Conservation (phyloP, 1,284 basidiomycete genomes). For the Ustilago trichophora region DNA sequence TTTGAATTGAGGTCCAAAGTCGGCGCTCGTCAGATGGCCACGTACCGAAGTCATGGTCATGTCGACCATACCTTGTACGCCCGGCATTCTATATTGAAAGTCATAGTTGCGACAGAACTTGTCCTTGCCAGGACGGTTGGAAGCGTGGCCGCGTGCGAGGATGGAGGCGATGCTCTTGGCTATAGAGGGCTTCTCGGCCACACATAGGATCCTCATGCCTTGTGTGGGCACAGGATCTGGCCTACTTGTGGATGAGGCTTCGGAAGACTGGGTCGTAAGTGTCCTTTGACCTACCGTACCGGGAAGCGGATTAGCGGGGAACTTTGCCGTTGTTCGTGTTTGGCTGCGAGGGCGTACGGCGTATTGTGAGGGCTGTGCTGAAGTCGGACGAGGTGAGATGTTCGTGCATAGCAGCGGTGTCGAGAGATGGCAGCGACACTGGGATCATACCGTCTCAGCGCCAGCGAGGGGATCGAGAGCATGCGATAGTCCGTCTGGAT, state of each 20-base stretch:
- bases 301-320: too few species aligned
- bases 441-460: not conserved
- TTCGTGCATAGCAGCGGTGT: slow-evolving; percentile 3
- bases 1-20: slow-evolving; percentile 78
- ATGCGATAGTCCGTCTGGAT: too few species aligned
- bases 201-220: slow-evolving; percentile 74
- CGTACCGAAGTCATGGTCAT: slow-evolving; percentile 91
- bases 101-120: slow-evolving; percentile 91
- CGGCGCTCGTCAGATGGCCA: slow-evolving; percentile 83
- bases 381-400: not conserved
- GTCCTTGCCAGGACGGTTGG: slow-evolving; percentile 74
- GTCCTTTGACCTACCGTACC: too few species aligned
- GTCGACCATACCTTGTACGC: slow-evolving; percentile 70
- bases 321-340: too few species aligned
- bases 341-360: too few species aligned
- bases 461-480: not conserved
- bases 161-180: slow-evolving; percentile 89
- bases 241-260: too few species aligned
- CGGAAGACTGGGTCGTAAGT: too few species aligned
- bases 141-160: slow-evolving; percentile 79
- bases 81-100: slow-evolving; percentile 76
- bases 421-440: not conserved
- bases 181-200: slow-evolving; percentile 98
- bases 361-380: not conserved
- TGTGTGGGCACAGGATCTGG: not conserved